These are phyloP conservation scores for Pseudocercospora musae DNA, from an alignment of 2,329 filamentous ascomycete species.

Conservation along the genomic window DNA sequence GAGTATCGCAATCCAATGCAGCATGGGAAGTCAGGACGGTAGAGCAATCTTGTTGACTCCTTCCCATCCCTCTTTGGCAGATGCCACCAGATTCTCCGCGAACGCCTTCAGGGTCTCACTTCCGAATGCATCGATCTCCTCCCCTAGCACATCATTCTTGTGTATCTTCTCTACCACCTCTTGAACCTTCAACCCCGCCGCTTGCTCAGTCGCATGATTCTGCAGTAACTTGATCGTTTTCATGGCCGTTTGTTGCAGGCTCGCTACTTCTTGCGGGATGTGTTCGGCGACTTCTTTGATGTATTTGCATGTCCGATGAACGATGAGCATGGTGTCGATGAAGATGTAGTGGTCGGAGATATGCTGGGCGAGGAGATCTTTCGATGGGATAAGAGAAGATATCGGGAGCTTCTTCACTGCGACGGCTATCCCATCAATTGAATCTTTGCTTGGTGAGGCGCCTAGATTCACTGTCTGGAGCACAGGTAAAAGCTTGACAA, in stretches of 20 bases:
- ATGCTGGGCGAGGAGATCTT: constrained; percentile 14
- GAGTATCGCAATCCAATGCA: background rate
- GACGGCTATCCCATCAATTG: constrained; percentile 12
- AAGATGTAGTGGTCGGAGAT: constrained; percentile 26
- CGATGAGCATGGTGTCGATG: constrained; percentile 27
- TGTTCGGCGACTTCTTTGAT: constrained; percentile 13
- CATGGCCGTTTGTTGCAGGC: constrained; percentile 22
- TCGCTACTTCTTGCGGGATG: constrained; percentile 8
- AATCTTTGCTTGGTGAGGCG: constrained; percentile 7
- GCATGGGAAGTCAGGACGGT: background rate
- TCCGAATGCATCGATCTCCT: constrained; percentile 17
- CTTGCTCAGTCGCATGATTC: constrained; percentile 23
- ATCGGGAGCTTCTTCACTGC: constrained; percentile 19
- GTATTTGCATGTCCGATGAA: constrained; percentile 21
- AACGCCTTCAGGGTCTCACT: constrained; percentile 19
- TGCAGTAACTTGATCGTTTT: constrained; percentile 24
- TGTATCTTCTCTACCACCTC: constrained; percentile 15
- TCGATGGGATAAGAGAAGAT: constrained; percentile 7
- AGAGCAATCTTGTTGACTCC: constrained; percentile 25
- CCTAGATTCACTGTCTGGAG: constrained; percentile 8
- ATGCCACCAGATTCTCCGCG: constrained; percentile 20
- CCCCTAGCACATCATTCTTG: constrained; percentile 9
- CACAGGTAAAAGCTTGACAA: constrained; percentile 18
- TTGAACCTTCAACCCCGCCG: constrained; percentile 11
- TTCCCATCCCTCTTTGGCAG: constrained; percentile 32